Percentiles rank a stretch among this genome's conserved stretches.
Conservation (phyloP, 2,329 filamentous ascomycete genomes). For the Fusarium sublunatum region DNA sequence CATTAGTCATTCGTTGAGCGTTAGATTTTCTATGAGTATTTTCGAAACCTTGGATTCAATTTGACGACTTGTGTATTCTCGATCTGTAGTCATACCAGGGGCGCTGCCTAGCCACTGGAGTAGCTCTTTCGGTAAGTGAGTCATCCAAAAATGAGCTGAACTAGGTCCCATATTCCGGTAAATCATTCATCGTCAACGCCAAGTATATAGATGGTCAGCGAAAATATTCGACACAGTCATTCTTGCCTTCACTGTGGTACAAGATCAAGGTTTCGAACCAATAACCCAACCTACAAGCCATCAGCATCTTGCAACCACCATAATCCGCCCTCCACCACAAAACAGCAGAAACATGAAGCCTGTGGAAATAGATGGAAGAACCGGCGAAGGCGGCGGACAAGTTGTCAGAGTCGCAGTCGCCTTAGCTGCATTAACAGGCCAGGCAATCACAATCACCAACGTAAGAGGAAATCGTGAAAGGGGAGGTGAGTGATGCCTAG, state of each 20-base stretch:
- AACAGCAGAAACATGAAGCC: slow-evolving; percentile 44
- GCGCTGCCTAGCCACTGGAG: slow-evolving; percentile 14
- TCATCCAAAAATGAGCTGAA: slow-evolving; percentile 13
- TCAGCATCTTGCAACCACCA: slow-evolving; percentile 20
- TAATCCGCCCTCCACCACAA: slow-evolving; percentile 1
- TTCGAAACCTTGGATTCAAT: not conserved
- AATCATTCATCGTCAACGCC: not conserved
- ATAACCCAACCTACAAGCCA: slow-evolving; percentile 3
- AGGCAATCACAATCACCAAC: slow-evolving; percentile 64
- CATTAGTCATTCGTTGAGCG: not conserved
- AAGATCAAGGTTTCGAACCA: slow-evolving; percentile 1
- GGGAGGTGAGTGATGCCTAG: slow-evolving; percentile 44
- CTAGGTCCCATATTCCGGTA: not conserved
- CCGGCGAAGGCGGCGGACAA: slow-evolving; percentile 72
- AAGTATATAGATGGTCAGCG: slow-evolving; percentile 11
- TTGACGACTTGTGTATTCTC: not conserved
- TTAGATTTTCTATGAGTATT: not conserved
- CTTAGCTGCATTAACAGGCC: slow-evolving; percentile 66
- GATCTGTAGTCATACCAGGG: not conserved
- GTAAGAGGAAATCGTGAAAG: slow-evolving; percentile 65
- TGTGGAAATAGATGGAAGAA: slow-evolving; percentile 65
- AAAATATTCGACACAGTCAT: not conserved
- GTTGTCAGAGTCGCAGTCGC: slow-evolving; percentile 67
- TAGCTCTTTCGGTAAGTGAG: slow-evolving; percentile 26
- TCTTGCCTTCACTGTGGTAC: slow-evolving; percentile 12